Base-by-base conservation (phyloP, 2,329 filamentous ascomycete genomes). In the Neurospora sp. region DNA sequence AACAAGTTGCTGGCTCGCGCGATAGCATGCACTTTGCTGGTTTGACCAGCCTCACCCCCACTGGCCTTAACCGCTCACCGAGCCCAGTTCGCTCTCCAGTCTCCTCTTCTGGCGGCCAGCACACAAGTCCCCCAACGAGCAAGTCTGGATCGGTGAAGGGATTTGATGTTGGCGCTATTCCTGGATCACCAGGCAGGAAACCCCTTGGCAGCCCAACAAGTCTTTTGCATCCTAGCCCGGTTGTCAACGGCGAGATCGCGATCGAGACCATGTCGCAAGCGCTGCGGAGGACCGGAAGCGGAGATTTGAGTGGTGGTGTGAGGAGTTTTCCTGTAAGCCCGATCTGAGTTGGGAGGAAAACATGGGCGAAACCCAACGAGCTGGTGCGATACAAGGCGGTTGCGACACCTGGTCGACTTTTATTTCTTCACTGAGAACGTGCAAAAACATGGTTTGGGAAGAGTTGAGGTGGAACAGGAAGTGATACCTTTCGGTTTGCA, bases 201-300 rank as follows among this genome's bases (percentile, higher is more conserved):
- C 79, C 87, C 8, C 79, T 92, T 19, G 87, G 85, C 40, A 93
- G 91, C 77, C 91, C 90, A 19, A 72, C 73, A 36, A 75, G 74
- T 67, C 69, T 69, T 73, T 71, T 69, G 67, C 74, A 69, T 66
- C 84, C 72, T 74, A 79, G 15, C 71, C 75, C 52, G 71, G 76
- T 40, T 79, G 84, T 67, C 71, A 85, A 83, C 66, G 87, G 89
- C 36, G 94, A 97, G 72, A 82, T 97, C 71, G 93, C 91, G 71
- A 91, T 97, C 73, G 93, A 97, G 83, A 97, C 94, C 4, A 97
- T 97, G 94, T 87, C 90, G 68, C 93, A 97, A 80, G 94, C 93
- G 17, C 83, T 97, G 77, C 86, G 92, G 77, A 90, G 92, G 79
- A 97, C 93, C 15, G 92, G 89, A 65, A 97, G 93, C 80, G 88